Evolutionary conservation across 192 early-diverging fungal species (phyloP).

Genomic region (Neocallimastix lanati): DNA sequence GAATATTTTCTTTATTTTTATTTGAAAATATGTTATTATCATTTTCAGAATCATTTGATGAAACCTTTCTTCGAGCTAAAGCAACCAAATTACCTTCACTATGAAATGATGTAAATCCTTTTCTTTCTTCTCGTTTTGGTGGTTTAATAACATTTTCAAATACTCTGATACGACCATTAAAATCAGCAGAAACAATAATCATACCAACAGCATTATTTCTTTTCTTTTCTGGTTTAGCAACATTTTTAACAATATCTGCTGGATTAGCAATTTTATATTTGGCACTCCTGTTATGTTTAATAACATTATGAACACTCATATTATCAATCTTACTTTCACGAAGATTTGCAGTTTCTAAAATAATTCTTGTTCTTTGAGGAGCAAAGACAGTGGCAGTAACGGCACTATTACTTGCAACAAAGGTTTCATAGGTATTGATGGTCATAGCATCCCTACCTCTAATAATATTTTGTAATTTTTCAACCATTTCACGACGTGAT

Average conservation of each 20-base stretch:
- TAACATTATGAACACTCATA: slow-evolving; percentile 9
- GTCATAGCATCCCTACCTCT: background rate
- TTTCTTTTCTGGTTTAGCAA: slow-evolving; percentile 15
- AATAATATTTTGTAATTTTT: slow-evolving; percentile 8
- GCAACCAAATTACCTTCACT: background rate
- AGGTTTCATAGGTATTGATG: slow-evolving; percentile 8
- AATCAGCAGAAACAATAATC: slow-evolving; percentile 47
- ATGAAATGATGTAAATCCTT: background rate
- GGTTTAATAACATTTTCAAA: slow-evolving; percentile 26
- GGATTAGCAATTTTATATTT: background rate
- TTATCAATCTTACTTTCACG: slow-evolving; percentile 29
- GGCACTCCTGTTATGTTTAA: background rate
- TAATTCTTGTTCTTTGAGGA: slow-evolving; percentile 24
- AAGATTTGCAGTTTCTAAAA: slow-evolving; percentile 30
- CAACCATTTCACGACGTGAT: slow-evolving; percentile 3
- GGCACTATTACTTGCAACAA: slow-evolving; percentile 28
- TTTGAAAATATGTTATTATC: background rate
- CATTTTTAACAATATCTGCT: slow-evolving; percentile 1
- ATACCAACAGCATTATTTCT: background rate
- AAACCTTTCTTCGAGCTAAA: background rate
- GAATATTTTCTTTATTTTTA: background rate
- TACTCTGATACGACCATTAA: slow-evolving; percentile 37
- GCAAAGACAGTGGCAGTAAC: slow-evolving; percentile 46
- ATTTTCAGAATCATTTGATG: background rate
- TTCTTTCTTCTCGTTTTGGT: background rate